A percentile compares a stretch with the other conserved stretches of the same genome.
phyloP scores from a whole-genome alignment of 2,329 filamentous ascomycete genomes.

The Phialophora chinensis region DNA sequence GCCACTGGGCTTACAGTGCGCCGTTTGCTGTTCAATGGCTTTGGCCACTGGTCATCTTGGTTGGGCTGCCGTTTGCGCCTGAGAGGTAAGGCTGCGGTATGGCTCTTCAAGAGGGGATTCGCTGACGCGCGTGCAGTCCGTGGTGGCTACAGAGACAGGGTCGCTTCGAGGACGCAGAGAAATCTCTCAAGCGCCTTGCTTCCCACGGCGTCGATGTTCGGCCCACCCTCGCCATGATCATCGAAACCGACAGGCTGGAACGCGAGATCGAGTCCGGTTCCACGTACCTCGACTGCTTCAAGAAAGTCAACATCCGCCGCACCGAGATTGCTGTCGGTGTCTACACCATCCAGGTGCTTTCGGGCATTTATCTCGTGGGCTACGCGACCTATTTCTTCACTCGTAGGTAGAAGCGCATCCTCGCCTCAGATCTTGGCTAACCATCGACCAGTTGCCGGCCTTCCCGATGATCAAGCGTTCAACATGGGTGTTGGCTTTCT shows the following conservation, averaged over 20 bases:
- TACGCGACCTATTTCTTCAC: constrained; percentile 58
- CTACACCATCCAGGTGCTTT: constrained; percentile 52
- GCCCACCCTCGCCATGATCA: constrained; percentile 50
- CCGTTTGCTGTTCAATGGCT: constrained; percentile 55
- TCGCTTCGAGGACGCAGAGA: constrained; percentile 46
- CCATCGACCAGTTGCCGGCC: constrained; percentile 37
- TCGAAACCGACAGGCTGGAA: constrained; percentile 50
- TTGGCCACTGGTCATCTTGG: constrained; percentile 47
- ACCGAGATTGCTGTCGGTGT: constrained; percentile 54
- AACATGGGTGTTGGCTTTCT: constrained; percentile 49
- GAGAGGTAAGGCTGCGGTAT: constrained; percentile 40
- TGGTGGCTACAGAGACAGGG: constrained; percentile 50
- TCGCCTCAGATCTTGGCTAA: background rate
- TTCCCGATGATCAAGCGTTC: constrained; percentile 47
- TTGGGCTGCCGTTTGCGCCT: constrained; percentile 48
- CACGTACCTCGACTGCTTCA: constrained; percentile 51
- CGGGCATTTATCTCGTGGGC: constrained; percentile 52
- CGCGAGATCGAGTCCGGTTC: constrained; percentile 49
- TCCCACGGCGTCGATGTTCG: constrained; percentile 50
- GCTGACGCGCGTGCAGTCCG: constrained; percentile 35
- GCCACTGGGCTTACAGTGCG: constrained; percentile 53
- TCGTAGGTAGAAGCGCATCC: constrained; percentile 40
- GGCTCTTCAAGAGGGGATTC: background rate
- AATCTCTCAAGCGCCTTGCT: constrained; percentile 46
- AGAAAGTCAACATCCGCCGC: constrained; percentile 49